phyloP scores from a whole-genome alignment of 2,329 filamentous ascomycete genomes.

The Monosporascus sp. region DNA sequence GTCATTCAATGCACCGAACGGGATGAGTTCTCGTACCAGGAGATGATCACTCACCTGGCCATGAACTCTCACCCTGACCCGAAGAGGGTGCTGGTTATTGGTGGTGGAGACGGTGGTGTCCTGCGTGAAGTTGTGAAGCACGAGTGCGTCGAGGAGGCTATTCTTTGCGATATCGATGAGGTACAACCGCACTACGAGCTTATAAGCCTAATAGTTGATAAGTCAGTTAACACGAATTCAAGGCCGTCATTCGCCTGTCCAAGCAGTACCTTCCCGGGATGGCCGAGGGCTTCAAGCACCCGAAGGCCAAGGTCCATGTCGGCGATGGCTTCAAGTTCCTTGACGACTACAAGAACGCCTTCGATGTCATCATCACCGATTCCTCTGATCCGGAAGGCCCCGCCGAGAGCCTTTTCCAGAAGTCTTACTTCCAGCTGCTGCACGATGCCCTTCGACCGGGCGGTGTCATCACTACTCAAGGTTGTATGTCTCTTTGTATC shows the following conservation, averaged over 20 bases:
- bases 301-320: conserved; percentile 86
- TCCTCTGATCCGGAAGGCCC: conserved; percentile 96
- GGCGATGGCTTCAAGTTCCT: conserved; percentile 99
- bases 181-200: conserved; percentile 52
- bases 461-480: conserved; percentile 99
- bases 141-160: conserved; percentile 90
- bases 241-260: conserved; percentile 94
- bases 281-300: conserved; percentile 88
- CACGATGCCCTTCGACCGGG: conserved; percentile 84
- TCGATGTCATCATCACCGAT: conserved; percentile 99
- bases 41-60: conserved; percentile 99
- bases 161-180: conserved; percentile 98
- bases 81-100: conserved; percentile 97
- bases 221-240: conserved; percentile 1
- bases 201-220: not conserved
- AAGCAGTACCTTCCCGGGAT: conserved; percentile 97
- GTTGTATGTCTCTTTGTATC: conserved; percentile 86
- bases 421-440: conserved; percentile 96
- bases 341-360: conserved; percentile 90
- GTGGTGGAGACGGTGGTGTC: conserved; percentile 94
- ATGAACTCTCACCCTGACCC: conserved; percentile 98
- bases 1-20: conserved; percentile 98
- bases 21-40: conserved; percentile 99
- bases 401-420: conserved; percentile 94
- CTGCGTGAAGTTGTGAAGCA: conserved; percentile 99